Percentiles rank a stretch among this genome's conserved stretches.
Conservation (phyloP, 2,329 filamentous ascomycete species). For the Fusarium humuli region DNA sequence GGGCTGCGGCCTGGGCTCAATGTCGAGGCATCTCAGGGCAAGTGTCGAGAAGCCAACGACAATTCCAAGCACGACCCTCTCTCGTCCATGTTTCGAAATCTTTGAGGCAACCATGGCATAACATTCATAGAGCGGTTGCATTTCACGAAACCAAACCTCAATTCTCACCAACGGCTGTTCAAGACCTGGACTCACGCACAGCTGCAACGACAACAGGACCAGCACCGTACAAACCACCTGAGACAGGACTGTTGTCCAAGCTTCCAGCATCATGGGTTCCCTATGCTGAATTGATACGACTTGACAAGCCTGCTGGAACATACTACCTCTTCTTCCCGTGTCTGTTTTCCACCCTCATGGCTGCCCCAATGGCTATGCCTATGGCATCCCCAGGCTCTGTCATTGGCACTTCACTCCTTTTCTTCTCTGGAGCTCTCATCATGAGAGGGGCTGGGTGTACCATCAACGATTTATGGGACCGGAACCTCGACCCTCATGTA, state of each 20-base stretch:
- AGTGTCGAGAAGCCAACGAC: constrained; percentile 13
- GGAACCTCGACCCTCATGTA: constrained; percentile 86
- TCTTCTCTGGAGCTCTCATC: constrained; percentile 80
- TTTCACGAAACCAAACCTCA: constrained; percentile 45
- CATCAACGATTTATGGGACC: constrained; percentile 92
- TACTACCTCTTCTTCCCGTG: constrained; percentile 90
- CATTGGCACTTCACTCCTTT: constrained; percentile 73
- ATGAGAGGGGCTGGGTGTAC: constrained; percentile 91
- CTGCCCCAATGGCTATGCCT: constrained; percentile 75
- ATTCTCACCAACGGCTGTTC: constrained; percentile 23
- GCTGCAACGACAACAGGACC: constrained; percentile 1
- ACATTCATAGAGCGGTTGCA: constrained; percentile 30
- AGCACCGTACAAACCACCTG: constrained; percentile 73
- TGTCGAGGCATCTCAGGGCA: constrained; percentile 35
- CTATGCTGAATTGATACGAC: constrained; percentile 83
- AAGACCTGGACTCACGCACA: constrained; percentile 27
- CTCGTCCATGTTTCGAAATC: constrained; percentile 8
- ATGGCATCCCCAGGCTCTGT: constrained; percentile 71
- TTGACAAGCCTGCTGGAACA: constrained; percentile 84
- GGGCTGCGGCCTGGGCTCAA: constrained; percentile 42
- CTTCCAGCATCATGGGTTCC: constrained; percentile 79
- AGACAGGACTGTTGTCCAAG: constrained; percentile 74
- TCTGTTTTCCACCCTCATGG: constrained; percentile 84
- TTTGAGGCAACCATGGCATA: constrained; percentile 22
- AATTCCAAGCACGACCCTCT: constrained; percentile 14